Evolutionary conservation across 2,329 filamentous ascomycete species (phyloP).

Genomic region (Aphanoascus verrucosus): DNA sequence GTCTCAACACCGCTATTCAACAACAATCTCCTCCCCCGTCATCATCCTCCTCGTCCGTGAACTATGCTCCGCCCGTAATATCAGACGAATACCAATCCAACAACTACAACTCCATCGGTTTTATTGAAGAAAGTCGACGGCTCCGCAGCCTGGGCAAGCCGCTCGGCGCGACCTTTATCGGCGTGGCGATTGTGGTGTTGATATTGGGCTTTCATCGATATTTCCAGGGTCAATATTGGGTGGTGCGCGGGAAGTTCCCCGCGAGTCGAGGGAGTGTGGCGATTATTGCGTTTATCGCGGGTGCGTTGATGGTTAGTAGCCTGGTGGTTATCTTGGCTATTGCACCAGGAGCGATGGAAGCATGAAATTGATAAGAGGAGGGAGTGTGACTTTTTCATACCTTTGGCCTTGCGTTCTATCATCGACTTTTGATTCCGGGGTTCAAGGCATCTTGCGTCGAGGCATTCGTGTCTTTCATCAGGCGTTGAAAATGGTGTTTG

Average conservation of each 20-base stretch:
- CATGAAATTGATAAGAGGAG: neutral
- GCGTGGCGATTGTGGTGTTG: slow-evolving; percentile 49
- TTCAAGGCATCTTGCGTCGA: no score
- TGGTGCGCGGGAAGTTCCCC: slow-evolving; percentile 55
- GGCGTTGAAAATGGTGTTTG: no score
- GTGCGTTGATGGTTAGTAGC: slow-evolving; percentile 47
- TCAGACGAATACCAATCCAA: slow-evolving; percentile 19
- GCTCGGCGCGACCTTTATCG: slow-evolving; percentile 55
- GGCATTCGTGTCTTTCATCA: no score
- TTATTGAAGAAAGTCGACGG: slow-evolving; percentile 17
- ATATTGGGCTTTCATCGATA: slow-evolving; percentile 55
- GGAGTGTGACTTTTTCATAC: neutral
- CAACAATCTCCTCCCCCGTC: slow-evolving; percentile 13
- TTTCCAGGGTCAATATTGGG: slow-evolving; percentile 57
- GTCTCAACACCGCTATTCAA: slow-evolving; percentile 46
- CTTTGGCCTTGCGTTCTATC: neutral
- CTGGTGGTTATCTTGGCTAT: slow-evolving; percentile 50
- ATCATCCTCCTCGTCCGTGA: slow-evolving; percentile 12
- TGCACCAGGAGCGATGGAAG: slow-evolving; percentile 31
- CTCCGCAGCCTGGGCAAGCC: slow-evolving; percentile 48
- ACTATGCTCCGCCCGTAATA: slow-evolving; percentile 18
- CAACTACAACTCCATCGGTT: slow-evolving; percentile 16
- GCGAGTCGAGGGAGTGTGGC: slow-evolving; percentile 52
- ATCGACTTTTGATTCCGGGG: no score
- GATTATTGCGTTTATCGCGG: slow-evolving; percentile 46